These are phyloP conservation scores for Cryptosporidium xiaoi DNA, from an alignment of 169 alveolate genomes.

Conservation along the genomic window DNA sequence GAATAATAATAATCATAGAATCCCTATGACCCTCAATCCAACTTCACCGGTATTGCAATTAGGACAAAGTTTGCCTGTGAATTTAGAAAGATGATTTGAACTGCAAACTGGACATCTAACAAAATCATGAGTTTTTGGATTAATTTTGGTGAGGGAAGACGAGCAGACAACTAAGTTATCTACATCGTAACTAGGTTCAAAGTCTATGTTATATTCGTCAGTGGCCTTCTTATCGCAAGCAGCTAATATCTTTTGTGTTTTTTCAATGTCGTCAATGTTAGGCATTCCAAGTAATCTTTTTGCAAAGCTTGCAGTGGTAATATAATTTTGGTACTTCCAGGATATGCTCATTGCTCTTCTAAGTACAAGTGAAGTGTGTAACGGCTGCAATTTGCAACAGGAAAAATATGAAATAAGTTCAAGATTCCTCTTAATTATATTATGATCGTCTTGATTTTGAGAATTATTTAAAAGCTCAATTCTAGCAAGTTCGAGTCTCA, in stretches of 20 bases:
- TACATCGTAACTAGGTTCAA: constrained; percentile 78
- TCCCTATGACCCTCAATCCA: constrained; percentile 70
- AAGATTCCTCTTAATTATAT: constrained; percentile 79
- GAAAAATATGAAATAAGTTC: constrained; percentile 87
- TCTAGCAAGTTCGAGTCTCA: constrained; percentile 79
- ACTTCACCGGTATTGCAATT: constrained; percentile 67
- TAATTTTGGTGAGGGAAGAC: constrained; percentile 51
- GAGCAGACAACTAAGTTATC: constrained; percentile 60
- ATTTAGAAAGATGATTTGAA: constrained; percentile 42
- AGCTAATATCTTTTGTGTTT: constrained; percentile 77
- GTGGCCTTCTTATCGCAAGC: constrained; percentile 82
- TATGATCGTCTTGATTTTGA: constrained; percentile 77
- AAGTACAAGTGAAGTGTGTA: constrained; percentile 84
- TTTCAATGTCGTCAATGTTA: constrained; percentile 75
- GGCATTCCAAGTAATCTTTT: constrained; percentile 76
- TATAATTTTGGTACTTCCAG: constrained; percentile 88
- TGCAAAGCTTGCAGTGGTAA: constrained; percentile 82
- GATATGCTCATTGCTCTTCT: constrained; percentile 88
- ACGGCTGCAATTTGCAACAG: constrained; percentile 83
- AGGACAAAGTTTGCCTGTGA: constrained; percentile 45
- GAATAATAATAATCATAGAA: neutral
- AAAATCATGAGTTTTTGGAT: constrained; percentile 49
- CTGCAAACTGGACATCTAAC: constrained; percentile 65
- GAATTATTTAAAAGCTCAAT: constrained; percentile 79
- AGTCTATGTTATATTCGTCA: constrained; percentile 77